Evolutionary conservation across 495 filamentous ascomycete genomes (phyloP), one percentile per base, ranked within the genome.

Genomic region (Talaromyces adpressus): DNA sequence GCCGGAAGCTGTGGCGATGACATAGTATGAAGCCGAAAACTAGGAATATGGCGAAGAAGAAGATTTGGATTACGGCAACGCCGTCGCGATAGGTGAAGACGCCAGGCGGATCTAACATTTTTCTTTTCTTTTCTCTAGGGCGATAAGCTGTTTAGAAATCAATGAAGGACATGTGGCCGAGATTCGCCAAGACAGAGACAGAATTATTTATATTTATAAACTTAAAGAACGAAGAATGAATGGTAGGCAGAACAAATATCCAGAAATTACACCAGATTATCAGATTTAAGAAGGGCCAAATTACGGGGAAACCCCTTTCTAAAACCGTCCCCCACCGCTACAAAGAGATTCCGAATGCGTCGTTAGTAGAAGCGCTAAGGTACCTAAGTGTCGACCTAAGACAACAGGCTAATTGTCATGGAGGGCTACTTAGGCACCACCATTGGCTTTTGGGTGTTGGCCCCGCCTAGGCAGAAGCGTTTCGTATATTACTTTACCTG

Each of bases 51-150:
- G 51, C n/a, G 51, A 54, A 54, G 51, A 54, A 54, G 51, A 54
- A 20, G 51, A 54, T 7, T 54, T 54, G 51, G 51, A 54, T 54
- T 12, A 54, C 51, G 7, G 51, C 51, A 3, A 54, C 51, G 9
- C 51, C 51, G 23, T 54, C 51, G n/a, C 51, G 51, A 12, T 54
- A 54, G 20, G 51, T 54, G 23, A 54, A 54, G 51, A 54, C 51
- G 51, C 51, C 51, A 2, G 51, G 51, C 5, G 51, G 51, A 25
- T 54, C 51, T 7, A 54, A 54, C 51, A 54, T 54, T 54, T 20
- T 47, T 47, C 41, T 18, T 6, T 18, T 47, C n/a, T 47, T 14
- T 47, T 4, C 27, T 27, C 27, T 12, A 8, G 11, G 39, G 12
- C 39, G n/a, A 45, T 45, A 45, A 45, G 39, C 11, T 12, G n/a